phyloP scores from a whole-genome alignment of 371 early-diverging fungal genomes.

The Rhizopus microsporus region DNA sequence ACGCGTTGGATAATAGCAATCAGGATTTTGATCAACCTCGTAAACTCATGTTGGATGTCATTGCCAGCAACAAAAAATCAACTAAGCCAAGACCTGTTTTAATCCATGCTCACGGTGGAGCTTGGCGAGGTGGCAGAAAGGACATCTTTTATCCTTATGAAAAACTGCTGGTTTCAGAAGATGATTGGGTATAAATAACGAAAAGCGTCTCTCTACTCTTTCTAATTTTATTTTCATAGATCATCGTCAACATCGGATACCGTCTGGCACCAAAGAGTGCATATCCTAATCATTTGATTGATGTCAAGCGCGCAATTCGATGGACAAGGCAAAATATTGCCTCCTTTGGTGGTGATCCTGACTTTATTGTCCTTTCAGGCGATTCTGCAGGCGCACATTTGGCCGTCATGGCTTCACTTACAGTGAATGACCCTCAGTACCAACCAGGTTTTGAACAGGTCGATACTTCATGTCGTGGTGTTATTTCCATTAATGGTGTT shows the following conservation, averaged over 20 bases:
- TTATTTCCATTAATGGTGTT: conserved; percentile 48
- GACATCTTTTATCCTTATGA: conserved; percentile 40
- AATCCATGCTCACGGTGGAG: conserved; percentile 68
- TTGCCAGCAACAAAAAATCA: conserved; percentile 19
- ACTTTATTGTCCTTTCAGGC: conserved; percentile 66
- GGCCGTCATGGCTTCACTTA: conserved; percentile 66
- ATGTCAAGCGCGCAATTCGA: conserved; percentile 74
- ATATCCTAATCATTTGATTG: conserved; percentile 67
- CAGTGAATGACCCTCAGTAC: conserved; percentile 59
- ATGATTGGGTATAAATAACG: conserved; percentile 30
- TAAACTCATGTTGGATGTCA: conserved; percentile 52
- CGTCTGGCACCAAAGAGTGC: conserved; percentile 57
- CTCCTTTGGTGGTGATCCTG: conserved; percentile 71
- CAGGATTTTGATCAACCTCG: conserved; percentile 30
- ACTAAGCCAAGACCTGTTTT: conserved; percentile 47
- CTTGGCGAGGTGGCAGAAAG: conserved; percentile 60
- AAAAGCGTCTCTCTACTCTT: conserved; percentile 19
- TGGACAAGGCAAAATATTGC: conserved; percentile 67
- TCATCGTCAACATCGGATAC: conserved; percentile 70
- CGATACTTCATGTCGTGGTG: conserved; percentile 67
- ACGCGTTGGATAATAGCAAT: conserved; percentile 31
- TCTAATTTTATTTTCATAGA: conserved; percentile 28
- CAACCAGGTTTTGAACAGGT: conserved; percentile 74
- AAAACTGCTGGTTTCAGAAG: conserved; percentile 33
- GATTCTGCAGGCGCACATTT: conserved; percentile 75